These are phyloP conservation scores for Solanum paucissectum DNA, from an alignment of 257 asterid species.

Conservation along the genomic window DNA sequence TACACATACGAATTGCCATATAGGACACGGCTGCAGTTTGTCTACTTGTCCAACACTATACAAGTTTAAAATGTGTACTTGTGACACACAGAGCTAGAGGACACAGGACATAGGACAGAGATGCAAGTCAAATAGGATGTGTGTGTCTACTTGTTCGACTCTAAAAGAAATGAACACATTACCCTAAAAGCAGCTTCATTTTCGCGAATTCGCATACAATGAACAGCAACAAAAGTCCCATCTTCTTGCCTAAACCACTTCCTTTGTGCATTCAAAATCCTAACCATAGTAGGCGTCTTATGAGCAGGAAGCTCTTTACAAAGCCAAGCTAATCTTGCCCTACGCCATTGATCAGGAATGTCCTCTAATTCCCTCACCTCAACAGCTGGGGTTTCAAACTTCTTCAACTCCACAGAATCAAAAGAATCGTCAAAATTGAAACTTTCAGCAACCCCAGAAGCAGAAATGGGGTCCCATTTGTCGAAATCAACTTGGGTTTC, in stretches of 20 bases:
- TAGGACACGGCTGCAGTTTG: no score
- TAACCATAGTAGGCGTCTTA: constrained; percentile 41
- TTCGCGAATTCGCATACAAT: constrained; percentile 74
- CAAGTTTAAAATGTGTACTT: no score
- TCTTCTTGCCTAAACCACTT: constrained; percentile 91
- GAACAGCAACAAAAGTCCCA: constrained; percentile 53
- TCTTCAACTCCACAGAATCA: constrained; percentile 31
- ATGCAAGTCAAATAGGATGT: no score
- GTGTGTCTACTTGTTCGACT: background rate
- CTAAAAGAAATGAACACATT: background rate
- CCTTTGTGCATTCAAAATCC: constrained; percentile 79
- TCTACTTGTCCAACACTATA: no score
- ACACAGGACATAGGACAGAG: no score
- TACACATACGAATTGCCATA: no score
- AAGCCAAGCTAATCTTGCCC: constrained; percentile 90
- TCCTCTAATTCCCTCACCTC: constrained; percentile 75
- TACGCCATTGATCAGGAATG: constrained; percentile 92
- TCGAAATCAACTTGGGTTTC: constrained; percentile 3
- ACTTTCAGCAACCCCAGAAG: constrained; percentile 16
- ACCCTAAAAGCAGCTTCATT: constrained; percentile 19
- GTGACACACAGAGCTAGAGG: no score
- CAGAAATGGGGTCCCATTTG: constrained; percentile 3
- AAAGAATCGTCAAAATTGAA: constrained; percentile 43
- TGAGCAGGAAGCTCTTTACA: constrained; percentile 93
- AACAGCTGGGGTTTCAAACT: constrained; percentile 41